phyloP scores from a whole-genome alignment of 371 early-diverging fungal genomes.

The Mortierella sp. region DNA sequence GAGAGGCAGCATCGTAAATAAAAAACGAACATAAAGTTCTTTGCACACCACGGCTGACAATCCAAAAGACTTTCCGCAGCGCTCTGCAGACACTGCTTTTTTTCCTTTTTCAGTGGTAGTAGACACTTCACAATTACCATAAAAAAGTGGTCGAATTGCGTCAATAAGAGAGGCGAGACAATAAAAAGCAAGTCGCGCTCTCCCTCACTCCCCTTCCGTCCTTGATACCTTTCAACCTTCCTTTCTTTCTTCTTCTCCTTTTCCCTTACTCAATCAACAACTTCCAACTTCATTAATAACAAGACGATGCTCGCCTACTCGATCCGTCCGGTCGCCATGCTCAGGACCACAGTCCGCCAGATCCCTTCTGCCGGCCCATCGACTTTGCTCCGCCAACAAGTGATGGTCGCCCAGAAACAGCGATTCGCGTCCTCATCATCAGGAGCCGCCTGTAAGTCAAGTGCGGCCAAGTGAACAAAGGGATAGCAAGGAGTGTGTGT shows the following conservation, averaged over 20 bases:
- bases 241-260: neutral
- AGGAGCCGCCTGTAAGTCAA: constrained; percentile 1
- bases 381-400: neutral
- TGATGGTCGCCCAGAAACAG: neutral
- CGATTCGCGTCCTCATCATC: constrained; percentile 5
- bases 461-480: neutral
- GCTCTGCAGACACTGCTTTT: too few relatives aligned
- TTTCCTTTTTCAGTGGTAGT: too few relatives aligned
- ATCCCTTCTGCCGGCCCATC: neutral
- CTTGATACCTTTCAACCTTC: neutral
- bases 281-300: neutral
- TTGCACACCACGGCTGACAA: too few relatives aligned
- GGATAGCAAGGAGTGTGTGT: too few relatives aligned
- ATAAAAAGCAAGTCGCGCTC: neutral
- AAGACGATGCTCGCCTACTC: constrained; percentile 2
- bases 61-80: too few relatives aligned
- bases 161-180: too few relatives aligned
- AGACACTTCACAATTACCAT: too few relatives aligned
- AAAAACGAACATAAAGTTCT: too few relatives aligned
- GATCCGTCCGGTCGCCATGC: constrained; percentile 11
- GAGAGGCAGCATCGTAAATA: too few relatives aligned
- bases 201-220: neutral
- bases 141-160: too few relatives aligned
- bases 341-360: constrained; percentile 4
- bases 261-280: neutral